Percentiles rank a stretch among this genome's conserved stretches.
Conservation (phyloP, 441 rosid genomes). For the Gossypium aridum region DNA sequence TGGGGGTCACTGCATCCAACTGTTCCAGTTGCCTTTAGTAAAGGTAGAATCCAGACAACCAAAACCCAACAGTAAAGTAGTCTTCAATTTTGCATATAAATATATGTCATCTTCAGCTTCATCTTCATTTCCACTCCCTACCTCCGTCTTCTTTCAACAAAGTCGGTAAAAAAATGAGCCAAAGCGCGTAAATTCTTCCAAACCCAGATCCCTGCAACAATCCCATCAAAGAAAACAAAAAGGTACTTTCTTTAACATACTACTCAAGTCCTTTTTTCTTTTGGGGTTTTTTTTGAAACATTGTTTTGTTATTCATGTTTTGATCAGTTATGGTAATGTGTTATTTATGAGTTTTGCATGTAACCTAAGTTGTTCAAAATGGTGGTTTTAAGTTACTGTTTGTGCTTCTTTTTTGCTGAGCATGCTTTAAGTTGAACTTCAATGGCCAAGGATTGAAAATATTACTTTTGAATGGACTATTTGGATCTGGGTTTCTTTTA, state of each 20-base stretch:
- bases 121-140: not conserved
- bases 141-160: not conserved
- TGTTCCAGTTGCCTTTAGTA: not conserved
- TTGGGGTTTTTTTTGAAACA: not conserved
- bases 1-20: not conserved
- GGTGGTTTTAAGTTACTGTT: not conserved
- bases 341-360: not conserved
- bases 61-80: not conserved
- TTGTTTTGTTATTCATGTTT: not conserved
- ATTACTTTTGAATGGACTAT: not conserved
- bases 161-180: not conserved
- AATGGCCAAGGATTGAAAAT: not conserved
- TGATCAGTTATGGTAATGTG: not conserved
- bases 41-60: not conserved
- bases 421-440: not conserved
- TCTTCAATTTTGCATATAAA: not conserved
- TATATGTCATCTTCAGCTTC: not conserved
- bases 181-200: not conserved
- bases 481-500: slow-evolving; percentile 1
- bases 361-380: not conserved
- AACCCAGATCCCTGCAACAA: not conserved
- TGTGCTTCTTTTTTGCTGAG: not conserved
- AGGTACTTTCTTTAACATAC: not conserved
- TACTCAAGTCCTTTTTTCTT: not conserved
- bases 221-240: not conserved